A percentile compares a stretch with the other conserved stretches of the same genome.
Evolutionary conservation across 306 rosid species (phyloP).

Genomic region (Dryas alaskensis): DNA sequence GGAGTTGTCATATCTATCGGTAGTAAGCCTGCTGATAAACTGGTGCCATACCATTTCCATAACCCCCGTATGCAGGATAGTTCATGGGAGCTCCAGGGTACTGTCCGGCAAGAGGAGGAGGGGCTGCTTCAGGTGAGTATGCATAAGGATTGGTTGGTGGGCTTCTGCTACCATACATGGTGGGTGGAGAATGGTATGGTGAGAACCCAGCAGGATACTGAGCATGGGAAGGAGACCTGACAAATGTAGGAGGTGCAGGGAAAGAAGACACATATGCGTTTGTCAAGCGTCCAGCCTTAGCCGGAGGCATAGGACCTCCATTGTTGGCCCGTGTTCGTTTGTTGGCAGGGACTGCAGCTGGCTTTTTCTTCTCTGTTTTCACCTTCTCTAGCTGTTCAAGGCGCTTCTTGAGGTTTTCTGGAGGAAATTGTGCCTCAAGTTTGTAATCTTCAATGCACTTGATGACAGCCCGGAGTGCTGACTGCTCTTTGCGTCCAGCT

Average conservation of each 20-base stretch:
- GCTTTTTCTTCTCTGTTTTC: slow-evolving; percentile 84
- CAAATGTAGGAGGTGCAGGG: slow-evolving; percentile 82
- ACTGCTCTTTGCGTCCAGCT: slow-evolving; percentile 94
- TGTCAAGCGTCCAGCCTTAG: slow-evolving; percentile 97
- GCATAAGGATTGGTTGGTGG: slow-evolving; percentile 74
- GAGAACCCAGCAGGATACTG: slow-evolving; percentile 91
- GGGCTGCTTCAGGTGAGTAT: slow-evolving; percentile 85
- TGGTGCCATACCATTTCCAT: slow-evolving; percentile 86
- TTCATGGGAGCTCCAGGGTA: slow-evolving; percentile 82
- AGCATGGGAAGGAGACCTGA: slow-evolving; percentile 87
- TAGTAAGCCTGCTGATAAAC: slow-evolving; percentile 99
- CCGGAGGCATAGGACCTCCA: slow-evolving; percentile 99
- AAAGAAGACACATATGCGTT: slow-evolving; percentile 97
- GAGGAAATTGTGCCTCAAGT: slow-evolving; percentile 79
- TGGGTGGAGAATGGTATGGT: slow-evolving; percentile 91
- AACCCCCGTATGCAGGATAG: slow-evolving; percentile 83
- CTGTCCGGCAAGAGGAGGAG: slow-evolving; percentile 52
- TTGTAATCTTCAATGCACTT: slow-evolving; percentile 97
- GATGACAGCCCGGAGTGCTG: slow-evolving; percentile 87
- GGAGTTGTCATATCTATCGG: slow-evolving; percentile 81
- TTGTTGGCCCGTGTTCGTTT: slow-evolving; percentile 89
- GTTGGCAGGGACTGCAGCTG: slow-evolving; percentile 83
- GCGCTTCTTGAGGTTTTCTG: slow-evolving; percentile 91
- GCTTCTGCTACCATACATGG: slow-evolving; percentile 96
- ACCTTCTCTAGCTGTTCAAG: slow-evolving; percentile 95